These are phyloP conservation scores for Rhododendron griersonianum DNA, from an alignment of 148 eudicot genomes.

Conservation along the genomic window DNA sequence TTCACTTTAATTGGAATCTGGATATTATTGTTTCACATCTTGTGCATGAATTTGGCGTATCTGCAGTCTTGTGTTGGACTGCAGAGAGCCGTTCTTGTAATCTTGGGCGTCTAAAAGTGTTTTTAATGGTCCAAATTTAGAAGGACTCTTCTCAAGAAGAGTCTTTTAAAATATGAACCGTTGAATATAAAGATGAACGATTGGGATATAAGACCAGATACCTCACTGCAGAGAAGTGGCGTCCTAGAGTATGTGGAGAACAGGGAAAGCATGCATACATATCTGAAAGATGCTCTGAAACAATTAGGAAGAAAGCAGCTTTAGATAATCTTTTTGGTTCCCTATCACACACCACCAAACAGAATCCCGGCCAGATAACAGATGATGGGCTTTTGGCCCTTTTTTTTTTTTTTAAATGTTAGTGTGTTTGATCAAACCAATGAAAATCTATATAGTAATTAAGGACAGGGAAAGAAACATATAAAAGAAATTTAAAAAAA, in stretches of 20 bases:
- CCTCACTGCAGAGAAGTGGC: too few relatives aligned
- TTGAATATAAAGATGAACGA: too few relatives aligned
- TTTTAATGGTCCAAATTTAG: too few relatives aligned
- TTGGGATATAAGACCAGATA: too few relatives aligned
- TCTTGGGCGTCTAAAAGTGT: too few relatives aligned
- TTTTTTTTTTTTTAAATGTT: background rate
- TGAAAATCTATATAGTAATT: slow-evolving; percentile 14
- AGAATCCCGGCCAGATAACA: slow-evolving; percentile 43
- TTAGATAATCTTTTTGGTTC: slow-evolving; percentile 36
- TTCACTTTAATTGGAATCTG: slow-evolving; percentile 9
- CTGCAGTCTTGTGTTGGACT: too few relatives aligned
- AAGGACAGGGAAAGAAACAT: slow-evolving; percentile 5
- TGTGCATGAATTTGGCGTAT: background rate
- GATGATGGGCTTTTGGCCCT: slow-evolving; percentile 32
- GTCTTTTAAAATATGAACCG: too few relatives aligned
- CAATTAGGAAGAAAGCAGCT: slow-evolving; percentile 14
- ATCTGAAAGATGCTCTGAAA: slow-evolving; percentile 50
- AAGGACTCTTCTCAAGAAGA: too few relatives aligned
- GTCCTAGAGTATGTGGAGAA: slow-evolving; percentile 15
- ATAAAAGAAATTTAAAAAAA: background rate
- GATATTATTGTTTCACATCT: background rate
- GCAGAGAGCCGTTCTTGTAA: too few relatives aligned
- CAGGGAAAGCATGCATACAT: slow-evolving; percentile 13
- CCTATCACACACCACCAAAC: slow-evolving; percentile 48
- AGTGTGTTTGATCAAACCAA: slow-evolving; percentile 17